Evolutionary conservation across 768 basidiomycete species (phyloP).

Genomic region (Amanita rubescens): DNA sequence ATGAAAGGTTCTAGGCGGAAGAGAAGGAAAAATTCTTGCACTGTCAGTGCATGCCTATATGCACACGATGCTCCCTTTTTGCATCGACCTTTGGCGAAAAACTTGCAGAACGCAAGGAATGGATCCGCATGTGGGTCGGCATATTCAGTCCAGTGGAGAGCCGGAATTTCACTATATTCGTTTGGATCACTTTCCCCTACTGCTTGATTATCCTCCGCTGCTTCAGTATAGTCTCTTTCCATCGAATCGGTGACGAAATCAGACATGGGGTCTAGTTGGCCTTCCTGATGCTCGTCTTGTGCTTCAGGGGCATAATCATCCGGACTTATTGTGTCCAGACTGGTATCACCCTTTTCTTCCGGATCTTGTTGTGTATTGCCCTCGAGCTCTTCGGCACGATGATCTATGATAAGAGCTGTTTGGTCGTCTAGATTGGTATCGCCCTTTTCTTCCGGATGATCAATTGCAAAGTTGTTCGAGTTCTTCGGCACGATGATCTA

Average conservation of each 20-base stretch:
- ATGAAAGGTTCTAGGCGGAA: slow-evolving; percentile 32
- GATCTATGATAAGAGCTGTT: not conserved
- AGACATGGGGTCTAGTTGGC: not conserved
- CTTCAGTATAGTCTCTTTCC: too few relatives aligned
- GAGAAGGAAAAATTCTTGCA: slow-evolving; percentile 29
- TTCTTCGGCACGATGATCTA: too few relatives aligned
- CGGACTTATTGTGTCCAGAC: slow-evolving; percentile 2
- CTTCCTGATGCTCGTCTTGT: not conserved
- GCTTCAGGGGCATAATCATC: not conserved
- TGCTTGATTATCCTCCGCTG: not conserved
- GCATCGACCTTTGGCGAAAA: slow-evolving; percentile 30
- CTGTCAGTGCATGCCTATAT: slow-evolving; percentile 34
- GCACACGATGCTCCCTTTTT: slow-evolving; percentile 23
- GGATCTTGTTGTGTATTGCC: too few relatives aligned
- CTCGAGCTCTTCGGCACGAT: not conserved
- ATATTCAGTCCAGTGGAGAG: slow-evolving; percentile 35
- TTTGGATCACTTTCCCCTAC: slow-evolving; percentile 5
- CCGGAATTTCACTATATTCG: slow-evolving; percentile 15
- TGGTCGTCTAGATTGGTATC: slow-evolving; percentile 1
- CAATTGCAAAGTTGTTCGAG: not conserved
- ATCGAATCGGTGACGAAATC: not conserved
- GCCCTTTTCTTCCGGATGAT: not conserved
- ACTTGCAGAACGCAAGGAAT: slow-evolving; percentile 31
- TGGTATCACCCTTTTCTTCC: not conserved
- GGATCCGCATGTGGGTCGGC: slow-evolving; percentile 31